Conservation (phyloP, 257 asterid species). For the Petrea volubilis region DNA sequence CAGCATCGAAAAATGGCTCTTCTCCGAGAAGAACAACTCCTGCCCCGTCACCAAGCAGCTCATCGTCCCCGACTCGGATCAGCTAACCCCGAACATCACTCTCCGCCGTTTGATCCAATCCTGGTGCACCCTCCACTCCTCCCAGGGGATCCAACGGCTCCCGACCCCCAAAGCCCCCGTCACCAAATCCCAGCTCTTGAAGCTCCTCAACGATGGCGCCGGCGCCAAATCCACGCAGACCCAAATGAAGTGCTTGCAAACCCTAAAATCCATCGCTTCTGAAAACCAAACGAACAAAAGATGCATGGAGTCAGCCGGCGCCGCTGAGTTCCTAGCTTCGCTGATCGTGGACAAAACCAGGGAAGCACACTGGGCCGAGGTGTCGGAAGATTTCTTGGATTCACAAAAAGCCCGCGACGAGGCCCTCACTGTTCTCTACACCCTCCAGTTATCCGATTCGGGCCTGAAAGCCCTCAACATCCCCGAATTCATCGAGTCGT, state of each 20-base stretch:
- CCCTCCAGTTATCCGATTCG: conserved; percentile 54
- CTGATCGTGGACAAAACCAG: conserved; percentile 26
- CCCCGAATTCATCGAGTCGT: conserved; percentile 42
- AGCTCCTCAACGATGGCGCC: conserved; percentile 50
- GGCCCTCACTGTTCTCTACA: conserved; percentile 56
- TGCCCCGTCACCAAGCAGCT: conserved; percentile 68
- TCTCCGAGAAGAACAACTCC: conserved; percentile 33
- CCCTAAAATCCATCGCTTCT: conserved; percentile 50
- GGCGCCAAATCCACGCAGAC: conserved; percentile 30
- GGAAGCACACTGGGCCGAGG: background rate
- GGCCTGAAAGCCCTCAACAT: conserved; percentile 39
- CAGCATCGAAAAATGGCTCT: conserved; percentile 69
- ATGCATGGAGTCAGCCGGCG: conserved; percentile 56
- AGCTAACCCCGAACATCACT: conserved; percentile 67
- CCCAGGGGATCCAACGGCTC: conserved; percentile 51
- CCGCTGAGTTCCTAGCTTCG: conserved; percentile 44
- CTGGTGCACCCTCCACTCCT: conserved; percentile 66
- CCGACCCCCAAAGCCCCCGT: conserved; percentile 69
- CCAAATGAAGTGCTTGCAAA: conserved; percentile 37
- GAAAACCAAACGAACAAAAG: conserved; percentile 51
- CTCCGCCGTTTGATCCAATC: conserved; percentile 73
- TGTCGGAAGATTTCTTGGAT: conserved; percentile 24
- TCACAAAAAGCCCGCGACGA: conserved; percentile 36
- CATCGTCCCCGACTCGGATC: conserved; percentile 3
- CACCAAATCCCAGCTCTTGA: conserved; percentile 43